These are phyloP conservation scores for Penicillium coffeae DNA, from an alignment of 495 filamentous ascomycete genomes.

Conservation along the genomic window DNA sequence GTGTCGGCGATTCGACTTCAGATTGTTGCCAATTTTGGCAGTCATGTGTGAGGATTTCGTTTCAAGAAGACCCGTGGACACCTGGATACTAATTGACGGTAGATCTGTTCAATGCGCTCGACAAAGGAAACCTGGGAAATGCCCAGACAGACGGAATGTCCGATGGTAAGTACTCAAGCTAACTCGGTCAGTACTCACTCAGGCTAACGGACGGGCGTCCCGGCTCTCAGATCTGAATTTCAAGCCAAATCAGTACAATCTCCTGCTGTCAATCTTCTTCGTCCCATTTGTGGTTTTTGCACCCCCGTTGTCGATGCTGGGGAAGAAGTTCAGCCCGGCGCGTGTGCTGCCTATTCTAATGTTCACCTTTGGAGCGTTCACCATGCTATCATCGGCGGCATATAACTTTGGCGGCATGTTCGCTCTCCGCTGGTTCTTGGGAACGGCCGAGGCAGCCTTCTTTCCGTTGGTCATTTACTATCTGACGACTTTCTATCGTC, in stretches of 20 bases:
- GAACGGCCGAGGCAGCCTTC: slow-evolving; percentile 68
- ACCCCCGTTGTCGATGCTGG: slow-evolving; percentile 58
- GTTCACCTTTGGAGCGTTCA: slow-evolving; percentile 59
- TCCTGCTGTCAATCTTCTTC: slow-evolving; percentile 66
- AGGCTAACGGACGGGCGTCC: no score
- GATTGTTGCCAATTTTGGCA: slow-evolving; percentile 59
- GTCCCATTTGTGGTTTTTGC: slow-evolving; percentile 66
- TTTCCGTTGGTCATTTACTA: slow-evolving; percentile 63
- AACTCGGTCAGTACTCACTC: background rate
- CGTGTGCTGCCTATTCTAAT: slow-evolving; percentile 60
- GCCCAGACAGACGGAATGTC: slow-evolving; percentile 60
- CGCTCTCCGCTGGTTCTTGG: slow-evolving; percentile 49
- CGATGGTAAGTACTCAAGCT: slow-evolving; percentile 27
- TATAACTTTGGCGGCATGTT: slow-evolving; percentile 62
- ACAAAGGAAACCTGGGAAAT: slow-evolving; percentile 65
- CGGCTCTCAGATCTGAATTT: slow-evolving; percentile 57
- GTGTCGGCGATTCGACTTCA: slow-evolving; percentile 58
- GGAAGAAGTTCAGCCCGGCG: slow-evolving; percentile 60
- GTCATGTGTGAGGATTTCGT: slow-evolving; percentile 53
- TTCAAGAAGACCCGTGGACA: background rate
- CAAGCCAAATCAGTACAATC: slow-evolving; percentile 62
- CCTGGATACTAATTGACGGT: background rate
- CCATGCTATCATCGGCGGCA: slow-evolving; percentile 49
- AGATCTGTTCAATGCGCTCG: slow-evolving; percentile 58
- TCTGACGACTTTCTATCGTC: slow-evolving; percentile 62